Evolutionary conservation across 1,284 basidiomycete species (phyloP).

Genomic region (Tilletiopsis washingtonensis): DNA sequence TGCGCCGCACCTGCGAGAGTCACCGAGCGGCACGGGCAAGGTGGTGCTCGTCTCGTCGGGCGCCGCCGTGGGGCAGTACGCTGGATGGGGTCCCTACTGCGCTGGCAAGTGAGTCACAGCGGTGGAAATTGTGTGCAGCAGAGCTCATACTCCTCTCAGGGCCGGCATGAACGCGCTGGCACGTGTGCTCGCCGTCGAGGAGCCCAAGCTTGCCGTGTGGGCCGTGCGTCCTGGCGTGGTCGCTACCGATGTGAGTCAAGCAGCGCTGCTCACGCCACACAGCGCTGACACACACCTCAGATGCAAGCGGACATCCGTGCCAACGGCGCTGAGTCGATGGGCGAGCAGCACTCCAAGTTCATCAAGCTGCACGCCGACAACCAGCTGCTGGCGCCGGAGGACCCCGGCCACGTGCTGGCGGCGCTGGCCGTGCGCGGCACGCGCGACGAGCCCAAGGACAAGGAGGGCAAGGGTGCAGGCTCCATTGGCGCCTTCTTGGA

Average conservation of each 20-base stretch:
- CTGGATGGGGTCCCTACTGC: conserved; percentile 71
- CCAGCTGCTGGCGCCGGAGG: conserved; percentile 53
- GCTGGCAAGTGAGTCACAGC: no score
- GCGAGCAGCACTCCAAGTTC: conserved; percentile 57
- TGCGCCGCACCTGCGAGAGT: conserved; percentile 60
- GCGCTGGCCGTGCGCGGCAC: conserved; percentile 49
- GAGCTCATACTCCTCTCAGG: no score
- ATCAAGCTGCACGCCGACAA: conserved; percentile 58
- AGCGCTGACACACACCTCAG: conserved; percentile 11
- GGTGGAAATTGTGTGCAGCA: no score
- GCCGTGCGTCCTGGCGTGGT: conserved; percentile 78
- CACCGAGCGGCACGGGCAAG: conserved; percentile 51
- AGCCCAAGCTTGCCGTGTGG: conserved; percentile 63
- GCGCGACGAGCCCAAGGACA: conserved; percentile 50
- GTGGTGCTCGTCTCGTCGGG: conserved; percentile 75
- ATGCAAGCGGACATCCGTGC: conserved; percentile 49
- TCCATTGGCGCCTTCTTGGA: background rate
- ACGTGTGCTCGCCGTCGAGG: conserved; percentile 74
- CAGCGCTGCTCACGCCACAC: conserved; percentile 5
- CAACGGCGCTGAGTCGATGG: conserved; percentile 51
- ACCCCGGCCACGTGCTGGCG: conserved; percentile 63
- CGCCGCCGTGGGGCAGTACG: conserved; percentile 60
- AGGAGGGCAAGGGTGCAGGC: background rate
- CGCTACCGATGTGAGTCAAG: conserved; percentile 50
- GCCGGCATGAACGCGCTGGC: conserved; percentile 73